Base-by-base conservation (phyloP, 2,329 filamentous ascomycete species). In the Achaetomium macrosporum region DNA sequence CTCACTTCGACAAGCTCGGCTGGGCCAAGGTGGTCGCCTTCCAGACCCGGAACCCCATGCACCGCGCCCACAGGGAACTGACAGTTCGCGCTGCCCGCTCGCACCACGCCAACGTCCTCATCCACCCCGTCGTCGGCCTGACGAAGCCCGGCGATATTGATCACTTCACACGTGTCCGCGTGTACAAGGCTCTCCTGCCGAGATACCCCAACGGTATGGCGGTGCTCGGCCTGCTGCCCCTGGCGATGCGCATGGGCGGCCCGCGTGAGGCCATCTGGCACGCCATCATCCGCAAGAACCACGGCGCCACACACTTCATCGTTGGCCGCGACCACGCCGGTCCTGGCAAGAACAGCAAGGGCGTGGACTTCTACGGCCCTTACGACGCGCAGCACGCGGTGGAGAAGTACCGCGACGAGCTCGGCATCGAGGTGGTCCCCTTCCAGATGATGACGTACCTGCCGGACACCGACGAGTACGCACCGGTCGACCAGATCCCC, bases 371-470 rank as follows among this genome's bases (percentile, higher is more conserved):
- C 77, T 99, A 99, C 74, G 93, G 93, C 47, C 91, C 93, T 31
- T 99, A 99, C 72, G 93, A 99, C 67, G 93, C 93, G 12, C 93
- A 99, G 78, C 81, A 92, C 67, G 89, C 91, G 25, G 91, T 99
- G 55, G 90, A 96, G 80, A 90, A 96, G 78, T 95, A 96, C 83
- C 86, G 85, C 68, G 84, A 90, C 61, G 93, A 99, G 81, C 88
- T 99, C 57, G 93, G 92, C 65, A 99, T 99, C 68, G 90, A 96
- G 77, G 93, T 99, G 67, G 93, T 99, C 60, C 90, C 93, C 63
- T 99, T 99, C 86, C 92, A 97, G 78, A 90, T 95, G 83, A 96
- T 99, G 86, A 97, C 95, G 59, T 99, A 97, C 76, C 86, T 97
- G 55, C 93, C 93, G 63, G 93, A 97, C 74, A 85, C 83, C 68